phyloP scores from a whole-genome alignment of 495 filamentous ascomycete genomes.

The Aspergillus conjunctus region DNA sequence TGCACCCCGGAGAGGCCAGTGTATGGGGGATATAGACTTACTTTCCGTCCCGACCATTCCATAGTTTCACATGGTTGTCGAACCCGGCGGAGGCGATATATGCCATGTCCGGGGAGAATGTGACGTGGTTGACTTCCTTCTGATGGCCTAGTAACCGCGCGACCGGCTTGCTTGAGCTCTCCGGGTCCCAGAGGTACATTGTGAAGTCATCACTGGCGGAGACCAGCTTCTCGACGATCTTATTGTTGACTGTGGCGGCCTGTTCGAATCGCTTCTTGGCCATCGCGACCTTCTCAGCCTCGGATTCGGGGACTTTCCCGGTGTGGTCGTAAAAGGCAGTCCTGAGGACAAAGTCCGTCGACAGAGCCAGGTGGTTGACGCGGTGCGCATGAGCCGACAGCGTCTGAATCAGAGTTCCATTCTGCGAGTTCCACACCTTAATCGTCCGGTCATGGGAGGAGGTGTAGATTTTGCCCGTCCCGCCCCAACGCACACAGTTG shows the following conservation, averaged over 20 bases:
- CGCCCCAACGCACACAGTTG: conserved; percentile 93
- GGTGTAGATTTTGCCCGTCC: conserved; percentile 82
- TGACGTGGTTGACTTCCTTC: conserved; percentile 94
- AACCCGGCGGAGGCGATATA: conserved; percentile 86
- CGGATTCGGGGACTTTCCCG: conserved; percentile 63
- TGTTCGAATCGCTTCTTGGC: conserved; percentile 85
- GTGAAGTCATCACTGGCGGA: conserved; percentile 95
- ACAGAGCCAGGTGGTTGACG: conserved; percentile 94
- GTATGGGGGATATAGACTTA: conserved; percentile 32
- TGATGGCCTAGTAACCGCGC: conserved; percentile 90
- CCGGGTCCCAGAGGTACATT: conserved; percentile 94
- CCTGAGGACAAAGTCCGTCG: conserved; percentile 87
- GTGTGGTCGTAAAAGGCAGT: conserved; percentile 89
- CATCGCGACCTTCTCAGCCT: conserved; percentile 71
- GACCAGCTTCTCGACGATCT: conserved; percentile 81
- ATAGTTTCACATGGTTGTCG: conserved; percentile 91
- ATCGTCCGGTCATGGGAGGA: conserved; percentile 92
- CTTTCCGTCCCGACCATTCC: conserved; percentile 71
- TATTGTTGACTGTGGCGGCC: conserved; percentile 76
- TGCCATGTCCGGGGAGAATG: conserved; percentile 85
- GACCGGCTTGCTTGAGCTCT: conserved; percentile 75
- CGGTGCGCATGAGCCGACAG: conserved; percentile 87
- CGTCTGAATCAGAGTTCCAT: conserved; percentile 77
- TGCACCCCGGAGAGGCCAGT: neutral
- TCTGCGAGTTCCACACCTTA: conserved; percentile 83